Evolutionary conservation across 2,329 filamentous ascomycete genomes (phyloP).

Genomic region (Fusarium ramigenum): DNA sequence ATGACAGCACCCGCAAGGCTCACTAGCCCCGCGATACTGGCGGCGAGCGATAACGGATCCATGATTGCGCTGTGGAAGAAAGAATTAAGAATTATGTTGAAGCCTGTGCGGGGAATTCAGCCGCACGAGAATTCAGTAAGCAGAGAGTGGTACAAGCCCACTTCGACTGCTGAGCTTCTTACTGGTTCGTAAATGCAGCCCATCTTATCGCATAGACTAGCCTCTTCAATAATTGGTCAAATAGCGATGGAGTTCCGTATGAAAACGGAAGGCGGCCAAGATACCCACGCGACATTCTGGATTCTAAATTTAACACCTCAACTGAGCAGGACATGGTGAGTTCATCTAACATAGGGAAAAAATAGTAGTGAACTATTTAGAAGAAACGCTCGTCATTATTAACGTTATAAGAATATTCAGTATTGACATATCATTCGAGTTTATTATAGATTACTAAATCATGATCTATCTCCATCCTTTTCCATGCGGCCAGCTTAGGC

Average conservation of each 20-base stretch:
- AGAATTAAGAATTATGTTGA: not conserved
- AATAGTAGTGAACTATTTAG: accelerated
- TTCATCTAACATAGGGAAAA: too few species aligned
- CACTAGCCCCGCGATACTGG: not conserved
- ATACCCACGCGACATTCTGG: accelerated
- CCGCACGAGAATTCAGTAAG: not conserved
- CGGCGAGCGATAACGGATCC: not conserved
- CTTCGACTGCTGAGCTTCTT: not conserved
- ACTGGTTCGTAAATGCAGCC: accelerated
- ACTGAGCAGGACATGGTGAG: not conserved
- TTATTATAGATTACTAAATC: not conserved
- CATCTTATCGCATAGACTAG: not conserved
- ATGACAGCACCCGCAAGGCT: not conserved
- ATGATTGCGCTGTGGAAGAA: not conserved
- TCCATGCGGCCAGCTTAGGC: accelerated
- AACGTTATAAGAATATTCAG: not conserved
- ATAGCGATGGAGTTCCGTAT: not conserved
- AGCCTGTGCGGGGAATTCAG: not conserved
- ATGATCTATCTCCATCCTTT: not conserved
- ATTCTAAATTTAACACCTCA: accelerated
- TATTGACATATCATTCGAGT: accelerated
- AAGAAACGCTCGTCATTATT: accelerated
- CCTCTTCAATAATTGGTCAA: accelerated
- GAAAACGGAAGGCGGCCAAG: not conserved
- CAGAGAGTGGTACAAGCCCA: not conserved